Evolutionary conservation across 2,329 filamentous ascomycete species (phyloP).

Genomic region (Botrytis paeoniae): DNA sequence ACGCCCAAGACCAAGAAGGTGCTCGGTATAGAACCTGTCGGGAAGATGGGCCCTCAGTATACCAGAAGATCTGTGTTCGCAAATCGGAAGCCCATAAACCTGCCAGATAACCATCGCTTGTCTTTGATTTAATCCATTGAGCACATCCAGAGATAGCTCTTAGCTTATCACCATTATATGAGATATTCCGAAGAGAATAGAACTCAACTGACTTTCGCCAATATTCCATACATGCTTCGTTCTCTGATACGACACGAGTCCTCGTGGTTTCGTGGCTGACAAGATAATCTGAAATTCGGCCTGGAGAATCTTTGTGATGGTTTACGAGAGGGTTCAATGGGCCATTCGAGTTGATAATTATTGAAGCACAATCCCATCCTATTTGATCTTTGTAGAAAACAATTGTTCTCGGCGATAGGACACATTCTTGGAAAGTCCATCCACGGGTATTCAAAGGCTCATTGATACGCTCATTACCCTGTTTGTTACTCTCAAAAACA

Average conservation of each 20-base stretch:
- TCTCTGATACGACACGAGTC: not conserved
- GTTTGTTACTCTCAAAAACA: not conserved
- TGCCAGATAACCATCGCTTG: not conserved
- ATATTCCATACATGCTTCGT: not conserved
- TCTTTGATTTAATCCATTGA: conserved; percentile 3
- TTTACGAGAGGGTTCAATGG: not conserved
- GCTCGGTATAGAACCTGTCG: not conserved
- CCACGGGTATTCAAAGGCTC: not conserved
- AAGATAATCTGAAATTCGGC: not conserved
- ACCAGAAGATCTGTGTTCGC: not conserved
- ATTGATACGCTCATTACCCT: not conserved
- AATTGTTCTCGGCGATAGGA: not conserved
- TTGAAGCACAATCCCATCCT: not conserved
- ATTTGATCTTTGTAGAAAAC: not conserved
- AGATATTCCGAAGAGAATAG: not conserved
- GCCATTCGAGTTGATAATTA: conserved; percentile 1
- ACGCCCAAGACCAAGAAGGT: not conserved
- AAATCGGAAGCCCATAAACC: not conserved
- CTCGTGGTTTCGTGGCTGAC: not conserved
- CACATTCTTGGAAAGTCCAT: not conserved
- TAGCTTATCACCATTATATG: not conserved
- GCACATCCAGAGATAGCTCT: conserved; percentile 7
- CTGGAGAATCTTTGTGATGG: not conserved
- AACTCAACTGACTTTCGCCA: not conserved
- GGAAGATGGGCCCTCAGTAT: not conserved